Evolutionary conservation across 2,329 filamentous ascomycete genomes (phyloP), one percentile per base, ranked within the genome.

Genomic region (Calonectria henricotiae): DNA sequence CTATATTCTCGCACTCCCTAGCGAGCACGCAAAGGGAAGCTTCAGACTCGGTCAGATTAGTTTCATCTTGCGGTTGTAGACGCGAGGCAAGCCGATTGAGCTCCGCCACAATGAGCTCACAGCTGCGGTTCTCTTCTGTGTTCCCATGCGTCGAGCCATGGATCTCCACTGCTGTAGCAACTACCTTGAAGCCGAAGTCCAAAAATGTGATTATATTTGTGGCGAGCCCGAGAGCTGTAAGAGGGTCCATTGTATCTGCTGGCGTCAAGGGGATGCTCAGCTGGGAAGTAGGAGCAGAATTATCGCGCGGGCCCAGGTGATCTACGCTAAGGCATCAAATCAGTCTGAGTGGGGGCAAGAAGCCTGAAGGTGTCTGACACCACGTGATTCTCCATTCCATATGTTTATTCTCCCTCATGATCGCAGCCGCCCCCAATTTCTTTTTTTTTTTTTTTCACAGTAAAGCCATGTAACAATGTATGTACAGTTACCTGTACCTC

Each of bases 151-250:
- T 17, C 11, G 32, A 55, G n/a, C 32, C 51, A 55, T 55, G 51
- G 20, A 39, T 55, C n/a, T 55, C n/a, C 0, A n/a, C 20, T 15
- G 51, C 51, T 9, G 51, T 30, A 25, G 32, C 20, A 5, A 55
- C 20, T 23, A 55, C 20, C 32, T 55, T 55, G 51, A 55, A 55
- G 32, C 51, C 32, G 37, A 55, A 39, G 12, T 55, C 51, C 11
- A 55, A 32, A 55, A 55, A 55, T 32, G 32, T 25, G 8, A 55
- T n/a, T 7, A 55, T 55, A 5, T 55, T 37, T 4, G 51, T 55
- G 11, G 51, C 51, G 5, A 55, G 20, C 6, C 51, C 51, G 51
- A 55, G 13, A 17, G 32, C 32, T 11, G 32, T 55, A 4, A 55
- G 51, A 25, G 51, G 51, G 9, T 55, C 32, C 51, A 55, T 55